phyloP scores from a whole-genome alignment of 2,329 filamentous ascomycete genomes.

The Xylaria sp. region DNA sequence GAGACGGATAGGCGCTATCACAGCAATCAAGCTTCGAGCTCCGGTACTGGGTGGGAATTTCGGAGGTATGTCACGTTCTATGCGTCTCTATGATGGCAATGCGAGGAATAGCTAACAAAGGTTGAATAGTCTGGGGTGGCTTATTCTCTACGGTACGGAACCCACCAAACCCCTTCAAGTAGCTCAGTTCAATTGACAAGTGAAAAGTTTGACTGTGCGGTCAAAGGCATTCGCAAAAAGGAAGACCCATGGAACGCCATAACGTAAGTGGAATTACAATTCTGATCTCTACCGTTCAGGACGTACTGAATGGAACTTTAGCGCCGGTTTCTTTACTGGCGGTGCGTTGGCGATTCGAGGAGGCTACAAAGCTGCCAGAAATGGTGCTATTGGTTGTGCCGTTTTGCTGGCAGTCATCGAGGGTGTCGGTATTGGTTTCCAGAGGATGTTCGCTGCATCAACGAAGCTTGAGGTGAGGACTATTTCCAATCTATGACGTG shows the following conservation, averaged over 20 bases:
- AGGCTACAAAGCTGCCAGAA: slow-evolving; percentile 89
- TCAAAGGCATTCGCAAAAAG: slow-evolving; percentile 94
- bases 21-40: slow-evolving; percentile 96
- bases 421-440: slow-evolving; percentile 95
- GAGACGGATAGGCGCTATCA: slow-evolving; percentile 93
- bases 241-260: slow-evolving; percentile 99
- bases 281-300: neutral
- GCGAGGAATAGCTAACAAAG: neutral
- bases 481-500: neutral
- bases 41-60: slow-evolving; percentile 98
- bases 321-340: slow-evolving; percentile 93
- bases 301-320: slow-evolving; percentile 50
- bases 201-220: slow-evolving; percentile 82
- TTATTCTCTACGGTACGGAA: slow-evolving; percentile 77
- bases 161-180: too few relatives aligned
- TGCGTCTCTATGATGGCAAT: neutral
- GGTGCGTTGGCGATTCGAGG: slow-evolving; percentile 92
- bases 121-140: slow-evolving; percentile 81
- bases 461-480: slow-evolving; percentile 79
- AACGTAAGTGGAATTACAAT: slow-evolving; percentile 52
- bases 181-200: too few relatives aligned
- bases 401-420: slow-evolving; percentile 96
- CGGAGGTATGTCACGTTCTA: slow-evolving; percentile 57
- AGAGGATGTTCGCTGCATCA: slow-evolving; percentile 91
- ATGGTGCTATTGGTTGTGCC: slow-evolving; percentile 95